Evolutionary conservation across 148 eudicot species (phyloP), one percentile per base, ranked within the genome.

Genomic region (Arbutus unedo): DNA sequence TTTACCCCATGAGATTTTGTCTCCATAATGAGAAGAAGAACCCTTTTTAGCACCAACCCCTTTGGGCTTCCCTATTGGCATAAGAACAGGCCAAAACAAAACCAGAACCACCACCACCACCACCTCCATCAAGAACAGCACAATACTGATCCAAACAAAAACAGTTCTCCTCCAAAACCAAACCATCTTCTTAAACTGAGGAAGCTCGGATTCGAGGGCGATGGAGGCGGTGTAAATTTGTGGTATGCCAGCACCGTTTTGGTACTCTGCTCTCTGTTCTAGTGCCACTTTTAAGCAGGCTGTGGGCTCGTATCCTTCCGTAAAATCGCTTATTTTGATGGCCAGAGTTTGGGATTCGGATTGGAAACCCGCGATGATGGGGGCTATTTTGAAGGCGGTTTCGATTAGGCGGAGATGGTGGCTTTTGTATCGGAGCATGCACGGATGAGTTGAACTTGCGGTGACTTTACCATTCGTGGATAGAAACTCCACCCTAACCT

Each of bases 121-220:
- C 86, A 90, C 25, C 68, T 84, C 85, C 60, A 53, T 49, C 83
- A 77, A 45, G 80, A 88, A 90, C 2, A 80, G 13, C 38, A 25
- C 45, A 9, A 88, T 23, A 59, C 89, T 77, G 23, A 82, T 67
- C 92, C 90, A 86, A 9, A 88, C 88, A 31, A 84, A 90, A 2
- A 87, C 45, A 8, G 89, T 87, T 64, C 86, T 77, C 57, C 86
- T 88, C 92, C 92, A 90, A n/a, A 18, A 47, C 88, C 88, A 90
- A 31, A 90, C 11, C 2, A 88, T 44, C 55, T 83, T 80, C 59
- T 88, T 88, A 5, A 88, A 11, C 38, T 49, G 77, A 41, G 89
- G 87, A 13, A 86, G 83, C 85, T 86, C 85, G 2, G 92, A 85
- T 64, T 84, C 83, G 3, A 90, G 45, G 16, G 81, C 67, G 2